phyloP scores from a whole-genome alignment of 768 basidiomycete species.

The Kwoniella pini region DNA sequence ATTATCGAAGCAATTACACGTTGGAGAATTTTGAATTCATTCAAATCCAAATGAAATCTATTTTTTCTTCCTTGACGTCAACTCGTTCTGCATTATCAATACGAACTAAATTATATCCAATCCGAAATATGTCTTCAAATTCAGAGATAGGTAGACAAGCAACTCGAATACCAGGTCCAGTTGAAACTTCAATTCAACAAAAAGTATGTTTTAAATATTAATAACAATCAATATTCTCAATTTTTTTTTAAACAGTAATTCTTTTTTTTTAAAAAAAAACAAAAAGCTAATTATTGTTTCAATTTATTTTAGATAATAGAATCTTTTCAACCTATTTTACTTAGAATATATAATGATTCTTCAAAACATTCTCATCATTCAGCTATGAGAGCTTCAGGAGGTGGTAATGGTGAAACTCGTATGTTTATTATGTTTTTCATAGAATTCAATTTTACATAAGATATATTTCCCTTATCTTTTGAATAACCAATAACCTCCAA shows the following conservation, averaged over 20 bases:
- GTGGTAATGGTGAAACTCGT: conserved; percentile 57
- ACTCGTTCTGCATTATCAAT: not conserved
- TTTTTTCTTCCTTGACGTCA: not conserved
- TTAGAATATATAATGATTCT: conserved; percentile 56
- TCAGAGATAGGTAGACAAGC: conserved; percentile 3
- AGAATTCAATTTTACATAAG: not conserved
- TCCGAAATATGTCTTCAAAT: conserved; percentile 1
- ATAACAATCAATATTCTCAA: not conserved
- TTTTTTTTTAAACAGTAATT: no score
- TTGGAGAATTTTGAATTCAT: no score
- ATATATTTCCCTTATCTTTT: not conserved
- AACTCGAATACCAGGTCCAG: conserved; percentile 48
- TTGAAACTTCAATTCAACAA: conserved; percentile 51
- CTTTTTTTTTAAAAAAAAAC: no score
- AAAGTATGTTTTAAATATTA: conserved; percentile 39
- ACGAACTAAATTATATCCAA: not conserved
- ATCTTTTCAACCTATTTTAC: conserved; percentile 47
- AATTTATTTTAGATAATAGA: conserved; percentile 50
- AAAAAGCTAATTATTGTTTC: not conserved
- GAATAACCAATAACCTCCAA: not conserved
- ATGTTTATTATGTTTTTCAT: conserved; percentile 17
- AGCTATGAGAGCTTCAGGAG: conserved; percentile 56
- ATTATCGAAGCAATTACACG: no score
- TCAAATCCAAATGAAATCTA: conserved; percentile 1
- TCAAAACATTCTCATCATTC: conserved; percentile 56